A percentile compares a stretch with the other conserved stretches of the same genome.
phyloP scores from a whole-genome alignment of 768 basidiomycete species.

The Boletus rubropictus region DNA sequence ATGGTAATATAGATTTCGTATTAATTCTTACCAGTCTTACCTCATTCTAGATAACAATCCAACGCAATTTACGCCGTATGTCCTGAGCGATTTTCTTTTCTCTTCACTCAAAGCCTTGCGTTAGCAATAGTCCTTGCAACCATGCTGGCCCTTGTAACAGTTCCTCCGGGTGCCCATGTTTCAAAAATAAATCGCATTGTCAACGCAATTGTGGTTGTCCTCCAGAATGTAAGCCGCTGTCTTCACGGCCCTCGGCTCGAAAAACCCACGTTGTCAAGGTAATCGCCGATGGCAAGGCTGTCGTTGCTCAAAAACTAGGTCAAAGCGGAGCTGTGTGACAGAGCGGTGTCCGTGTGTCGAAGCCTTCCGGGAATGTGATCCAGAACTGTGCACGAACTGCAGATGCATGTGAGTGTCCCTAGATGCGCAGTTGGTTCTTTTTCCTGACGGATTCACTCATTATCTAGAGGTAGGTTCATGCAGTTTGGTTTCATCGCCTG shows the following conservation, averaged over 20 bases:
- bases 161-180: slow-evolving; percentile 44
- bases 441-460: background rate
- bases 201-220: slow-evolving; percentile 50
- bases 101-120: background rate
- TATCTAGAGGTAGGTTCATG: slow-evolving; percentile 22
- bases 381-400: slow-evolving; percentile 54
- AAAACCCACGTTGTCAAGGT: slow-evolving; percentile 34
- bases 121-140: slow-evolving; percentile 45
- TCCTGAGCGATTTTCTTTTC: background rate
- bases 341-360: slow-evolving; percentile 48
- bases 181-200: slow-evolving; percentile 46
- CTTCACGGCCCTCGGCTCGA: background rate
- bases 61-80: slow-evolving; percentile 24
- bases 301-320: slow-evolving; percentile 33
- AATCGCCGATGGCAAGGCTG: slow-evolving; percentile 54
- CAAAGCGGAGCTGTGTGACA: slow-evolving; percentile 32
- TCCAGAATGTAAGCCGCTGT: slow-evolving; percentile 38
- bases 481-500: background rate
- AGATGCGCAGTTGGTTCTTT: background rate
- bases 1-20: slow-evolving; percentile 12
- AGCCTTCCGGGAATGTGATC: slow-evolving; percentile 59
- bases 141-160: slow-evolving; percentile 53
- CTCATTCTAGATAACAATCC: slow-evolving; percentile 13
- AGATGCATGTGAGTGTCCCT: slow-evolving; percentile 38
- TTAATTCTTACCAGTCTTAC: slow-evolving; percentile 5